These are phyloP conservation scores for Russula sp. DNA, from an alignment of 768 basidiomycete species.

Conservation along the genomic window DNA sequence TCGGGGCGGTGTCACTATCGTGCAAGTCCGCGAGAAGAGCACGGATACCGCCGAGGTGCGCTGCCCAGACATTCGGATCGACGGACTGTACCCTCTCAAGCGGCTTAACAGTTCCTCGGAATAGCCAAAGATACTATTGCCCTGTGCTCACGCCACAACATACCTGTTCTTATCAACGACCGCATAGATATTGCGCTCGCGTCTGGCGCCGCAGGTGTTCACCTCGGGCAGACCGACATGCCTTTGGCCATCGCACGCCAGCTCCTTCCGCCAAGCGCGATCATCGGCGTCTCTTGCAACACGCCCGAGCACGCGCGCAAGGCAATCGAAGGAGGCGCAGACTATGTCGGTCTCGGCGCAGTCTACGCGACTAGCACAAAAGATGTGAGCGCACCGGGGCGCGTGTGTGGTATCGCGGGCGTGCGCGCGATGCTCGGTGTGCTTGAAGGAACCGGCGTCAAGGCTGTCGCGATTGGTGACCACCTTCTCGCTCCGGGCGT, in stretches of 20 bases:
- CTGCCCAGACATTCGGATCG: neutral
- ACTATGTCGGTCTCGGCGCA: slow-evolving; percentile 87
- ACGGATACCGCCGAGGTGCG: slow-evolving; percentile 74
- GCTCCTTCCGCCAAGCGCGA: slow-evolving; percentile 59
- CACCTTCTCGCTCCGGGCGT: neutral
- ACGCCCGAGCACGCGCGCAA: slow-evolving; percentile 54
- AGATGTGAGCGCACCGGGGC: slow-evolving; percentile 48
- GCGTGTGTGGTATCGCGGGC: slow-evolving; percentile 61
- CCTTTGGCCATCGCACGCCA: slow-evolving; percentile 56
- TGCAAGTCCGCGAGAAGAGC: slow-evolving; percentile 86
- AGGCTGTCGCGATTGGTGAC: slow-evolving; percentile 81
- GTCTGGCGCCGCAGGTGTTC: slow-evolving; percentile 70
- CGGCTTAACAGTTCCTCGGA: slow-evolving; percentile 56
- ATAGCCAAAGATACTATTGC: slow-evolving; percentile 64
- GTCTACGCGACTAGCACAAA: slow-evolving; percentile 82
- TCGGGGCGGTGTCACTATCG: slow-evolving; percentile 81
- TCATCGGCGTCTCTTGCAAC: slow-evolving; percentile 81
- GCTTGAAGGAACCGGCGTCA: slow-evolving; percentile 57
- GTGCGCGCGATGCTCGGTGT: slow-evolving; percentile 60
- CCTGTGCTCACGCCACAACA: slow-evolving; percentile 67
- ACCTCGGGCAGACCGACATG: slow-evolving; percentile 88
- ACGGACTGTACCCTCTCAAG: neutral
- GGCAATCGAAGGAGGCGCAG: slow-evolving; percentile 60
- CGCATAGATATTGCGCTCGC: slow-evolving; percentile 84
- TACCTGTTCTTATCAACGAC: slow-evolving; percentile 85